A percentile compares a stretch with the other conserved stretches of the same genome.
These are phyloP conservation scores for Oryza officinalis DNA, from an alignment of 176 grass and related monocot species.

Conservation along the genomic window DNA sequence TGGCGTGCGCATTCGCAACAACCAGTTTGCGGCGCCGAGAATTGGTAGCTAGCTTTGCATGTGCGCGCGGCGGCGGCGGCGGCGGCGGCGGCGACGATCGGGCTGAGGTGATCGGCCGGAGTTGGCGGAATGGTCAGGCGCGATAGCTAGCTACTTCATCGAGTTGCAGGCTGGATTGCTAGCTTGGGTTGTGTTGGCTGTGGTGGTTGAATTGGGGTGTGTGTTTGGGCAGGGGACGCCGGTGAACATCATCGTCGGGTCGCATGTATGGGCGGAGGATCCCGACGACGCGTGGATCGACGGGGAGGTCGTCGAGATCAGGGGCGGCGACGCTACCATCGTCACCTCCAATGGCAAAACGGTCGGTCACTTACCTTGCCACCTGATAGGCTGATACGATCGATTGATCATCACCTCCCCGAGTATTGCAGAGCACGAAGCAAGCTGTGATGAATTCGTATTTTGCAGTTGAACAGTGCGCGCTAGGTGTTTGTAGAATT, in stretches of 20 bases:
- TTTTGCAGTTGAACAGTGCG: neutral
- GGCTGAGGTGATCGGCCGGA: neutral
- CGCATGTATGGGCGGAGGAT: slow-evolving; percentile 92
- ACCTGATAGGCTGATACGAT: neutral
- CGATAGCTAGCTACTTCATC: neutral
- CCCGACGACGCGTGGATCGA: slow-evolving; percentile 67
- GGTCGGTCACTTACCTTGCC: slow-evolving; percentile 21
- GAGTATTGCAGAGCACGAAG: neutral
- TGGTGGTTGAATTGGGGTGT: neutral
- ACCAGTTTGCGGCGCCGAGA: neutral
- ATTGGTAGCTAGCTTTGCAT: neutral
- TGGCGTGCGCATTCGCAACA: neutral
- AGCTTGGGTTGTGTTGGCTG: neutral
- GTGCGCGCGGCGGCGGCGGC: neutral
- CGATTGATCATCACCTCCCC: too few relatives aligned
- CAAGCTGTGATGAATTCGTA: neutral
- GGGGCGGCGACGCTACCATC: slow-evolving; percentile 57
- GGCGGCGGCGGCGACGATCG: neutral
- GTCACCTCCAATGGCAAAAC: slow-evolving; percentile 60
- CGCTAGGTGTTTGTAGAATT: slow-evolving; percentile 1
- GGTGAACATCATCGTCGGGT: slow-evolving; percentile 96
- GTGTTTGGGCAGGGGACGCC: slow-evolving; percentile 63
- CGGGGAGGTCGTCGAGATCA: slow-evolving; percentile 84
- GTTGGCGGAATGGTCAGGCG: neutral
- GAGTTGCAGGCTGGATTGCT: too few relatives aligned